Base-by-base conservation (phyloP, 225 moss, liverwort and hornwort genomes). In the Pleurozium schreberi region DNA sequence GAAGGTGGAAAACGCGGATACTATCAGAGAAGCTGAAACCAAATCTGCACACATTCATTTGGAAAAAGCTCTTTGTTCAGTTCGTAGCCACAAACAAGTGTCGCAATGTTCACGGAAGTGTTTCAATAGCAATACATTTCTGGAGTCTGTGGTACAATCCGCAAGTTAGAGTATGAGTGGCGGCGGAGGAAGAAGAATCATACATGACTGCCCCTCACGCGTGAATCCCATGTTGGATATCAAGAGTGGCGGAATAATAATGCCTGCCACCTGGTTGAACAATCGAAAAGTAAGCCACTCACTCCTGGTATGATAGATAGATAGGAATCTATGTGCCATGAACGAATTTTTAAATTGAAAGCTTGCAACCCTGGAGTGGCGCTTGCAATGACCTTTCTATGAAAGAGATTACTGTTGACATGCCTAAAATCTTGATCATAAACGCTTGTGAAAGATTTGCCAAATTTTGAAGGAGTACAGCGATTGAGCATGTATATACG, bases 1-100 rank as follows among this genome's bases (percentile, higher is more conserved):
- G 50, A 95, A 90, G 26, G 95, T 93, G 60, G 95, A 92, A 74
- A 97, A 50, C 55, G 92, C 81, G 75, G 94, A 95, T 25, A 95
- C 91, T 74, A 96, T 94, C 67, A 97, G 84, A 68, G 94, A 91
- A 59, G 96, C 96, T 61, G 97, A 96, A 80, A 96, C 92, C 93
- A 94, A 79, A 94, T 96, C 96, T 97, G 95, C 78, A 34, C 66
- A 66, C 65, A 79, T 57, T 57, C n/a, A n/a, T n/a, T 76, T 63
- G 76, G 55, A 43, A 79, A 66, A 52, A 49, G 18, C 33, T 59
- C 47, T 60, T 40, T 36, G 33, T 49, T 66, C 52, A 67, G 9
- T 66, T 34, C 65, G 27, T 52, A 36, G 27, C 18, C 66, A 65
- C 47, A 50, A 49, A 65, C 45, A 50, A 49, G 38, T 36, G 49